Base-by-base conservation (phyloP, 2,329 filamentous ascomycete species). In the Helminthosporium solani region DNA sequence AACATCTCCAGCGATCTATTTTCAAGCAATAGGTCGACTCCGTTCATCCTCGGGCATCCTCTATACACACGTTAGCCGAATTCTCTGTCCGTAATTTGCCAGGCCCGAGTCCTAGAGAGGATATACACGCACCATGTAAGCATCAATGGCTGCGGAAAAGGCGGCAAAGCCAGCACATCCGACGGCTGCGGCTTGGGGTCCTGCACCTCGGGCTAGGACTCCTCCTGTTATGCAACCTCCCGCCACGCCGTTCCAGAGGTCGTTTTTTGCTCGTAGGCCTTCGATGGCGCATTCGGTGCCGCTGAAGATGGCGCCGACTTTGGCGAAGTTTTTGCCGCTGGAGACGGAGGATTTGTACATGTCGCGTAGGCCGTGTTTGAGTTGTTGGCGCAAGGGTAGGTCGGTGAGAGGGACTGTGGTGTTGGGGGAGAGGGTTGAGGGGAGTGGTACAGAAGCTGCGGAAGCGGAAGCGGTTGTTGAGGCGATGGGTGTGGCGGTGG, bases 271-370 rank as follows among this genome's bases (percentile, higher is more conserved):
- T 23, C 94, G 82, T 61, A 88, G 72, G 0, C 91, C 91, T 72
- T 99, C 94, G 64, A 99, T 90, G 54, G 88, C 90, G 75, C 94
- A 99, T 74, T 99, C 94, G 42, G 94, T 95, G 33, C 92, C 92
- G 14, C 84, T 82, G 75, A 95, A 99, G 16, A 97, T 80, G 2
- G 89, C 87, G 60, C 94, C 94, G 40, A 99, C 90, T 59, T 91
- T 87, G 52, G 89, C 92, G 67, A 99, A 99, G 77, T 84, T 97
- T 75, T 91, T 94, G 44, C 91, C 94, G 38, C 86, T 89, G 52
- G 84, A 86, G 72, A 80, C 88, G 3, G 89, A 92, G 11, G 89
- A 84, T 53, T 79, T 73, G 56, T 94, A 94, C 91, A 99, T 97
- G 71, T 99, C 94, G 70, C 88, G 90, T 76, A 99, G 90, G 42